phyloP scores from a whole-genome alignment of 2,329 filamentous ascomycete genomes.

The Periconia sp. region DNA sequence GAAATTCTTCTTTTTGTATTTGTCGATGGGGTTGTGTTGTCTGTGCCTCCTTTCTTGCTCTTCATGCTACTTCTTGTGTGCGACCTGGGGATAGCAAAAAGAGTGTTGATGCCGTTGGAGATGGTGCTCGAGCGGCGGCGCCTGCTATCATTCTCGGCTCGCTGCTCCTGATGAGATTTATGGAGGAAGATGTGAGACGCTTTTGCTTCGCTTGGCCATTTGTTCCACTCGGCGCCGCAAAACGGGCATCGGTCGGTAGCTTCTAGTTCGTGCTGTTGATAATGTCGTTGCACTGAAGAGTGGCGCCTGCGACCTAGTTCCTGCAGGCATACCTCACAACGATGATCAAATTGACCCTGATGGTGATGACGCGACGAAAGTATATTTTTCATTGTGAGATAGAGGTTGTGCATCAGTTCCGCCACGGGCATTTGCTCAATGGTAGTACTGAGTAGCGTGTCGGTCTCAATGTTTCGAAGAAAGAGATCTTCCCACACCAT shows the following conservation, averaged over 20 bases:
- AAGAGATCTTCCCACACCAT: constrained; percentile 16
- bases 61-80: neutral
- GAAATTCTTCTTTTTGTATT: neutral
- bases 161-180: neutral
- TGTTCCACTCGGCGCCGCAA: constrained; percentile 12
- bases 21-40: neutral
- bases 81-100: constrained; percentile 3
- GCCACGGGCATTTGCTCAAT: constrained; percentile 13
- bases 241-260: constrained; percentile 13
- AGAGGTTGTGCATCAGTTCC: constrained; percentile 14
- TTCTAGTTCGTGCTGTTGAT: constrained; percentile 4
- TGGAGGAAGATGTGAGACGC: constrained; percentile 15
- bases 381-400: constrained; percentile 5
- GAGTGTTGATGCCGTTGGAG: neutral
- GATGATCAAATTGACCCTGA: constrained; percentile 1
- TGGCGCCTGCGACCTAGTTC: constrained; percentile 2
- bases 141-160: neutral
- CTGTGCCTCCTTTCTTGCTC: neutral
- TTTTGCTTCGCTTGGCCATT: constrained; percentile 7
- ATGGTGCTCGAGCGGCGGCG: neutral
- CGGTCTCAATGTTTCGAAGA: constrained; percentile 5
- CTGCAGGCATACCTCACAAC: constrained; percentile 11
- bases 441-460: constrained; percentile 5
- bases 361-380: neutral
- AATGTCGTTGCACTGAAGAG: neutral